Evolutionary conservation across 2,329 filamentous ascomycete species (phyloP), one percentile per base, ranked within the genome.

Genomic region (Clonostachys sp.): DNA sequence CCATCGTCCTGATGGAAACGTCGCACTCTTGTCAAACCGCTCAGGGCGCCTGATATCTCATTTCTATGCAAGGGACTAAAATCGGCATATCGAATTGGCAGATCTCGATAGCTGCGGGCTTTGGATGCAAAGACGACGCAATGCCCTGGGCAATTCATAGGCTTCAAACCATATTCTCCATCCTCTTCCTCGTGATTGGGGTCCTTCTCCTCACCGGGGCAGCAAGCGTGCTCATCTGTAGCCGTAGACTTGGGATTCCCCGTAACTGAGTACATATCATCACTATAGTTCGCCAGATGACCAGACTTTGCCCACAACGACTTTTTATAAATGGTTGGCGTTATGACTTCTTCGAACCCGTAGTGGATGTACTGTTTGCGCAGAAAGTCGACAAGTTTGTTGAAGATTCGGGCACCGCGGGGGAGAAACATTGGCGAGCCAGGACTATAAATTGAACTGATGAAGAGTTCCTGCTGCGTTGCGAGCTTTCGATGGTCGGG

Each of bases 141-240:
- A 65, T 95, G 90, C 4, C 89, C 90, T 0, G 90, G 90, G 61
- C 90, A 95, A 62, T 95, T 95, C 90, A 95, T 95, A 13, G 90
- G 90, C 66, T 95, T 95, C 55, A 95, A 71, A 16, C 88, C 89
- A 65, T 89, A 95, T 52, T 88, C 86, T 51, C 81, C 77, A 50
- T 79, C 77, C 51, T 87, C 81, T 51, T 84, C 80, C 17, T 62
- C 61, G 1, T 57, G 49, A 42, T 53, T 55, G 41, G 50, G 39
- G 10, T 36, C 40, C 5, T 42, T n/a, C 12, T 33, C 36, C n/a
- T 45, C 35, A 9, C 44, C 41, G 12, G 68, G 63, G 43, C 60
- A 65, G 47, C 71, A 62, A 47, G 60, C 67, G 6, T 56, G 54
- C 16, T 53, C 45, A 8, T 47, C 43, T 5, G 50, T 38, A 33